These are phyloP conservation scores for Colletotrichum spaethianum DNA, from an alignment of 2,329 filamentous ascomycete genomes.

Conservation along the genomic window DNA sequence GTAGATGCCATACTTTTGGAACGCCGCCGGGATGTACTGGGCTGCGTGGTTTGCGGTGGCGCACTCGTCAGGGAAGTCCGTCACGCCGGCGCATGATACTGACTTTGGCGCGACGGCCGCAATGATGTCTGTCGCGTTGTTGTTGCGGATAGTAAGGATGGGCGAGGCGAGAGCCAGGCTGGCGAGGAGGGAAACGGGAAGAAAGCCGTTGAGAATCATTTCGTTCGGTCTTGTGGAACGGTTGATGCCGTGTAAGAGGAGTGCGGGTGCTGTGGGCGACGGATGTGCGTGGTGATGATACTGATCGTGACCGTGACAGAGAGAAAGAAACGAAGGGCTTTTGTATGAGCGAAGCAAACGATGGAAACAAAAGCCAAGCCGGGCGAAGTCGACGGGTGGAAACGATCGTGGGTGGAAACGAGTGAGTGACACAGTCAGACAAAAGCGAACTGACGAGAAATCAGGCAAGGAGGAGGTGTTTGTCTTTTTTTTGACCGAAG, in stretches of 20 bases:
- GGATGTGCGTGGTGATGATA: background rate
- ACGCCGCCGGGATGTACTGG: constrained; percentile 67
- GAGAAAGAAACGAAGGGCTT: constrained; percentile 11
- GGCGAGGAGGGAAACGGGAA: constrained; percentile 46
- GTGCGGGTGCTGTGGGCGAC: constrained; percentile 35
- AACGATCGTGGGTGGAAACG: constrained; percentile 18
- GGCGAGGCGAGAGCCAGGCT: constrained; percentile 46
- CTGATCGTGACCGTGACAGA: constrained; percentile 17
- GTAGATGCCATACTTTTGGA: constrained; percentile 70
- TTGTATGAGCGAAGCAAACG: constrained; percentile 2
- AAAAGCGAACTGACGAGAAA: constrained; percentile 5
- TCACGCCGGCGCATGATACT: constrained; percentile 63
- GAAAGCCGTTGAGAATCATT: constrained; percentile 49
- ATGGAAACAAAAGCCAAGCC: constrained; percentile 14
- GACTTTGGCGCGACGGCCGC: constrained; percentile 71
- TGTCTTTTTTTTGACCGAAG: constrained; percentile 29
- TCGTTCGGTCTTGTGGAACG: constrained; percentile 25
- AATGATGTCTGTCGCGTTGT: constrained; percentile 57
- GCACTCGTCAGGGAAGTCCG: constrained; percentile 69
- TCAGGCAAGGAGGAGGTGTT: constrained; percentile 11
- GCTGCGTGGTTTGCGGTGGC: constrained; percentile 75
- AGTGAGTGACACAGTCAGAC: constrained; percentile 36
- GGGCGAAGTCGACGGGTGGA: background rate
- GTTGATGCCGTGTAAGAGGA: constrained; percentile 37
- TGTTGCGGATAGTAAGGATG: constrained; percentile 28